Evolutionary conservation across 768 basidiomycete species (phyloP), one percentile per base, ranked within the genome.

Genomic region (Auricularia cornea): DNA sequence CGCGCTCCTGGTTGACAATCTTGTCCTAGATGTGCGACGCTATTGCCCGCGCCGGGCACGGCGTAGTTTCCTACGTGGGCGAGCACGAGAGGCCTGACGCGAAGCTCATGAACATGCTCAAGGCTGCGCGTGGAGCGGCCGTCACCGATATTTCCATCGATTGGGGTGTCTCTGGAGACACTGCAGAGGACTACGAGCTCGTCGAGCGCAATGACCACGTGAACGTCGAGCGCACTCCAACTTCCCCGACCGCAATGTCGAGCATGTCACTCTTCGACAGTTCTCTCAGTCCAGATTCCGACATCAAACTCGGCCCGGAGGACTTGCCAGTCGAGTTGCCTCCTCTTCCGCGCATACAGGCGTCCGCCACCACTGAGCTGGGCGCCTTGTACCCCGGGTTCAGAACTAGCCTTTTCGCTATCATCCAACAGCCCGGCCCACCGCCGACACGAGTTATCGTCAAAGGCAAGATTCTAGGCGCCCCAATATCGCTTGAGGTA

Each of bases 21-120:
- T n/a, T n/a, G n/a, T n/a, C n/a, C n/a, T n/a, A 64, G 0, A 75
- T 82, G 66, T 83, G 83, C 66, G 77, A 83, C 65, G 71, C 77
- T 3, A 80, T 88, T n/a, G 84, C 86, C 0, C 70, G 74, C 20
- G 75, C 75, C 1, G 86, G 87, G 1, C 77, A 80, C 14, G 87
- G 86, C 16, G 73, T 76, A 28, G 79, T 70, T 59, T 70, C 83
- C 0, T 80, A 81, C 62, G 81, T 85, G 3, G 69, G 75, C 6
- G 70, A 76, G 3, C 70, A 76, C 10, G 83, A 83, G 60, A 74
- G 75, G 26, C 83, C 87, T 23, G 63, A 75, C 3, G 78, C 70
- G 3, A 85, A 84, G 68, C 81, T 81, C 60, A 74, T 80, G 1
- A 73, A 72, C 10, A 74, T 87, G 11, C 72, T 88, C 59, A 77